Conservation (phyloP, 306 rosid species). For the Alnus glutinosa region DNA sequence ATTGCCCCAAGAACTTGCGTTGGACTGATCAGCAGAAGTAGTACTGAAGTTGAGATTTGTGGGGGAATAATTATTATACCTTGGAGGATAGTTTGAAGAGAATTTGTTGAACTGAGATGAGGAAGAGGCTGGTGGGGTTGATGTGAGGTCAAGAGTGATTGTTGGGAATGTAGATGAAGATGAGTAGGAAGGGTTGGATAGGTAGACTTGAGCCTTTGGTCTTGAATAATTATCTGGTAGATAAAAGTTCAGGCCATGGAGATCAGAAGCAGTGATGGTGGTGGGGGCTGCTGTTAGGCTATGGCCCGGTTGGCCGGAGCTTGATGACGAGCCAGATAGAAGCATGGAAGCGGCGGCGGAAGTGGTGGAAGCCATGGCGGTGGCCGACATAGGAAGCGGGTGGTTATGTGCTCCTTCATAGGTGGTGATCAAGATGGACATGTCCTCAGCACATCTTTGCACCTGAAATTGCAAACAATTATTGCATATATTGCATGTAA, state of each 20-base stretch:
- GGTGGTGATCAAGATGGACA: conserved; percentile 79
- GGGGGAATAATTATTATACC: conserved; percentile 31
- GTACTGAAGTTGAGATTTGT: conserved; percentile 53
- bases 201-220: conserved; percentile 50
- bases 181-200: conserved; percentile 55
- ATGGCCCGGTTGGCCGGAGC: conserved; percentile 26
- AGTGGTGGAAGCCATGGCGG: conserved; percentile 95
- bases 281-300: not conserved
- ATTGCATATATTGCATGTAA: not conserved
- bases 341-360: conserved; percentile 94
- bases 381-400: conserved; percentile 81
- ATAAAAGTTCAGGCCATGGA: conserved; percentile 56
- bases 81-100: conserved; percentile 42
- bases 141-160: conserved; percentile 87
- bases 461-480: conserved; percentile 52
- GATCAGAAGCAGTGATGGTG: conserved; percentile 31
- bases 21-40: conserved; percentile 46
- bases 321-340: conserved; percentile 69
- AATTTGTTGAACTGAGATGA: conserved; percentile 45
- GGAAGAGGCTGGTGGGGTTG: conserved; percentile 51
- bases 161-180: conserved; percentile 71
- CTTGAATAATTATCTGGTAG: conserved; percentile 52
- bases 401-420: conserved; percentile 97
- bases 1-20: conserved; percentile 46
- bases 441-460: conserved; percentile 81